These are phyloP conservation scores for Hortiboletus campestris DNA, from an alignment of 768 basidiomycete species.

Conservation along the genomic window DNA sequence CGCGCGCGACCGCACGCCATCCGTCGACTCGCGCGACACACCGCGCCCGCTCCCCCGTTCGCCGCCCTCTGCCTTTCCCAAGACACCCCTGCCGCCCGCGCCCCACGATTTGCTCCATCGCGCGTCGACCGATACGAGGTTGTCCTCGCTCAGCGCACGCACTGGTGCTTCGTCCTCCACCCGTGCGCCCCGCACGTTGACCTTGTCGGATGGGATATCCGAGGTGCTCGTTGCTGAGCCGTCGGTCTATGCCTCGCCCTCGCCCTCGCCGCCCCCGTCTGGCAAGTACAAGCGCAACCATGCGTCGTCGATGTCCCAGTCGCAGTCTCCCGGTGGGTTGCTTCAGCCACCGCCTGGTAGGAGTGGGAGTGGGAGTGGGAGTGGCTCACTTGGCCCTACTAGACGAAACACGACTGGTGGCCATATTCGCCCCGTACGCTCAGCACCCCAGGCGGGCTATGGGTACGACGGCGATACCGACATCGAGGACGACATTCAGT, in stretches of 20 bases:
- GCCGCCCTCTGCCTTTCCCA: slow-evolving; percentile 21
- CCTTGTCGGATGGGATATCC: slow-evolving; percentile 13
- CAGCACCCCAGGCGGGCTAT: slow-evolving; percentile 34
- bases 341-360: slow-evolving; percentile 47
- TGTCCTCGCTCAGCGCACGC: slow-evolving; percentile 29
- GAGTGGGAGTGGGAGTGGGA: slow-evolving; percentile 3
- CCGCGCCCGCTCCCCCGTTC: slow-evolving; percentile 20
- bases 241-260: slow-evolving; percentile 14
- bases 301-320: slow-evolving; percentile 23
- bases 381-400: slow-evolving; percentile 6
- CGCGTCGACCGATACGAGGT: slow-evolving; percentile 51
- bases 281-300: slow-evolving; percentile 22
- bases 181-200: slow-evolving; percentile 17
- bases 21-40: slow-evolving; percentile 33
- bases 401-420: slow-evolving; percentile 76
- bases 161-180: slow-evolving; percentile 16
- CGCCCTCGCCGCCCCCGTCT: slow-evolving; percentile 15
- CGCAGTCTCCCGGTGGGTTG: slow-evolving; percentile 41
- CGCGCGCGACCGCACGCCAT: slow-evolving; percentile 26
- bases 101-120: slow-evolving; percentile 39
- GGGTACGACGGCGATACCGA: slow-evolving; percentile 39
- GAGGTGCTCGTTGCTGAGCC: slow-evolving; percentile 24
- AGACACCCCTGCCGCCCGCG: background rate
- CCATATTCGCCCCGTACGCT: slow-evolving; percentile 28
- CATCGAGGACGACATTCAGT: slow-evolving; percentile 63